Percentiles rank a stretch among this genome's conserved stretches.
Evolutionary conservation across 2,329 filamentous ascomycete species (phyloP).

Genomic region (Neonectria neomacrospora): DNA sequence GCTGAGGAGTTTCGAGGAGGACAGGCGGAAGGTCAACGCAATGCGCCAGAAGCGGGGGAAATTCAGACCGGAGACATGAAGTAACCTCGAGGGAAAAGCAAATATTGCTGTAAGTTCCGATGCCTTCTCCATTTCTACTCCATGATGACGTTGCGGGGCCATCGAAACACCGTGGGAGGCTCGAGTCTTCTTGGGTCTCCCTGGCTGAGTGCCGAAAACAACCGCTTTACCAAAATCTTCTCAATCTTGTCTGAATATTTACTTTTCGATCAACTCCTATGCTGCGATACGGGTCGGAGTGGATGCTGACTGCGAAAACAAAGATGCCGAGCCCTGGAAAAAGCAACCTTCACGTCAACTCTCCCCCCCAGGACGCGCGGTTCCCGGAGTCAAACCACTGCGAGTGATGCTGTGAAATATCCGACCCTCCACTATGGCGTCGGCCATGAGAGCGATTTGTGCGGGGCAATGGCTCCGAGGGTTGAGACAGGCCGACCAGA

Average conservation of each 20-base stretch:
- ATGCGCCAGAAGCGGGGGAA: constrained; percentile 76
- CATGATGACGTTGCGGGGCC: constrained; percentile 67
- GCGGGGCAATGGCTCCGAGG: constrained; percentile 11
- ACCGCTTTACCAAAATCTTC: constrained; percentile 74
- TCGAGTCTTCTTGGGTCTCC: constrained; percentile 39
- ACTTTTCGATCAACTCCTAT: constrained; percentile 23
- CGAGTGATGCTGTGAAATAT: background rate
- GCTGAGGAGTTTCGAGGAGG: constrained; percentile 78
- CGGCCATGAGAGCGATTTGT: background rate
- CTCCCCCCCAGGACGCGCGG: background rate
- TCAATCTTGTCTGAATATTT: constrained; percentile 67
- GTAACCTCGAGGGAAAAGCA: background rate
- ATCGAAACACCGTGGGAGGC: constrained; percentile 51
- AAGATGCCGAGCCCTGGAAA: background rate
- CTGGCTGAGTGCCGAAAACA: constrained; percentile 65
- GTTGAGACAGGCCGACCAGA: constrained; percentile 15
- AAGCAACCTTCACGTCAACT: constrained; percentile 6
- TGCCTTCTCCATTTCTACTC: constrained; percentile 19
- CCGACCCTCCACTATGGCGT: background rate
- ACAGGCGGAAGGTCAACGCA: constrained; percentile 75
- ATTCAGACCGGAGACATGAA: constrained; percentile 64
- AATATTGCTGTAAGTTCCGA: constrained; percentile 30
- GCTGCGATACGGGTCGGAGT: constrained; percentile 1
- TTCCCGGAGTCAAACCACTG: background rate
- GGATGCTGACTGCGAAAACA: constrained; percentile 14